Evolutionary conservation across 495 filamentous ascomycete species (phyloP).

Genomic region (Bathelium albidoporum): DNA sequence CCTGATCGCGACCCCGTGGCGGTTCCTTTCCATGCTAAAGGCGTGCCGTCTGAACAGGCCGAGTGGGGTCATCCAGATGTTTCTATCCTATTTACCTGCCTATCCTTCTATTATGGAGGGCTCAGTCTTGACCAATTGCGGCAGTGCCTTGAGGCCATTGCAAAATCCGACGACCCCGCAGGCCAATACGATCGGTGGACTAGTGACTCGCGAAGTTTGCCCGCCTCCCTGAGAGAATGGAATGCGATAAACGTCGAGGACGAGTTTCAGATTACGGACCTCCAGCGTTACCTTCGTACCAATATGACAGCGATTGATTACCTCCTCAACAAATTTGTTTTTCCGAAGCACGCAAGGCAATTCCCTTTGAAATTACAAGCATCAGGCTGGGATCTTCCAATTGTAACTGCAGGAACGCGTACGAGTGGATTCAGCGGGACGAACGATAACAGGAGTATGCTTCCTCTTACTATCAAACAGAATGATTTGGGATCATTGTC

Average conservation of each 20-base stretch:
- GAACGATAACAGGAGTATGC: constrained; percentile 49
- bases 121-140: constrained; percentile 42
- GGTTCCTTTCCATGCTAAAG: constrained; percentile 64
- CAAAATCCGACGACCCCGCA: constrained; percentile 46
- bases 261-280: constrained; percentile 22
- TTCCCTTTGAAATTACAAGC: constrained; percentile 57
- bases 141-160: constrained; percentile 31
- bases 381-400: constrained; percentile 56
- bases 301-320: constrained; percentile 49
- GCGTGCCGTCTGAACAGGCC: constrained; percentile 48
- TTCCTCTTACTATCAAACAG: constrained; percentile 48
- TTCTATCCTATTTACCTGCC: constrained; percentile 54
- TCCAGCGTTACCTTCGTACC: constrained; percentile 46
- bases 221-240: constrained; percentile 38
- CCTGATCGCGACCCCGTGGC: constrained; percentile 43
- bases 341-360: constrained; percentile 52
- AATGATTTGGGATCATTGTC: constrained; percentile 44
- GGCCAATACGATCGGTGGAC: constrained; percentile 45
- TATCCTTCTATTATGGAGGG: constrained; percentile 61
- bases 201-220: constrained; percentile 26
- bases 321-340: constrained; percentile 52
- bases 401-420: constrained; percentile 38
- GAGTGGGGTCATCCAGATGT: constrained; percentile 73
- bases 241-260: constrained; percentile 53
- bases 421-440: constrained; percentile 66